phyloP scores from a whole-genome alignment of 495 filamentous ascomycete genomes.

The Clohesyomyces aquaticus region DNA sequence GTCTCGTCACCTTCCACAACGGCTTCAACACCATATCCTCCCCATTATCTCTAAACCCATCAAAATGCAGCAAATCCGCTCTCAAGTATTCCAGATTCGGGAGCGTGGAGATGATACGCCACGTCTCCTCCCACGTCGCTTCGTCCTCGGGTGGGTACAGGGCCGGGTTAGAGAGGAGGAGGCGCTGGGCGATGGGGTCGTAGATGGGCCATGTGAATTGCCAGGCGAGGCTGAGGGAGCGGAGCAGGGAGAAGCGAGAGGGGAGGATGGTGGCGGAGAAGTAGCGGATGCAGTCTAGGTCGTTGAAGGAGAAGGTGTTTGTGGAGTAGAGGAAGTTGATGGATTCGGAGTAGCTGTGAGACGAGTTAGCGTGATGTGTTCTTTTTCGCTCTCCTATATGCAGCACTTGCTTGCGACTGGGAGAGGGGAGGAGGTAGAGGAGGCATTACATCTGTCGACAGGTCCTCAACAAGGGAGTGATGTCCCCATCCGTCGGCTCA shows the following conservation, averaged over 20 bases:
- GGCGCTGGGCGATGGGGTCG: conserved; percentile 20
- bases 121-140: conserved; percentile 37
- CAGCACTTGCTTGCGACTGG: no score
- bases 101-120: conserved; percentile 33
- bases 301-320: conserved; percentile 37
- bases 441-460: conserved; percentile 30
- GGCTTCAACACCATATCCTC: conserved; percentile 29
- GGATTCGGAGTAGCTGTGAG: conserved; percentile 31
- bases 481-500: conserved; percentile 29
- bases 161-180: conserved; percentile 22
- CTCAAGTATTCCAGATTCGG: conserved; percentile 12
- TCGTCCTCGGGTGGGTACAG: conserved; percentile 35
- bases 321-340: conserved; percentile 29
- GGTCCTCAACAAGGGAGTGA: conserved; percentile 22
- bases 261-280: conserved; percentile 35
- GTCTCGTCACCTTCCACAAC: conserved; percentile 5
- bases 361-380: no score
- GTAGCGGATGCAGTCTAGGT: conserved; percentile 36
- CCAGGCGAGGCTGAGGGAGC: conserved; percentile 25
- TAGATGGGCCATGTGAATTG: conserved; percentile 31
- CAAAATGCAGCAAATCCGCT: conserved; percentile 25
- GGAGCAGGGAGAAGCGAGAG: conserved; percentile 24
- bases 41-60: conserved; percentile 21
- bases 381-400: no score
- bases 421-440: no score